These are phyloP conservation scores for Aspergillus steynii DNA, from an alignment of 495 filamentous ascomycete genomes.

Conservation along the genomic window DNA sequence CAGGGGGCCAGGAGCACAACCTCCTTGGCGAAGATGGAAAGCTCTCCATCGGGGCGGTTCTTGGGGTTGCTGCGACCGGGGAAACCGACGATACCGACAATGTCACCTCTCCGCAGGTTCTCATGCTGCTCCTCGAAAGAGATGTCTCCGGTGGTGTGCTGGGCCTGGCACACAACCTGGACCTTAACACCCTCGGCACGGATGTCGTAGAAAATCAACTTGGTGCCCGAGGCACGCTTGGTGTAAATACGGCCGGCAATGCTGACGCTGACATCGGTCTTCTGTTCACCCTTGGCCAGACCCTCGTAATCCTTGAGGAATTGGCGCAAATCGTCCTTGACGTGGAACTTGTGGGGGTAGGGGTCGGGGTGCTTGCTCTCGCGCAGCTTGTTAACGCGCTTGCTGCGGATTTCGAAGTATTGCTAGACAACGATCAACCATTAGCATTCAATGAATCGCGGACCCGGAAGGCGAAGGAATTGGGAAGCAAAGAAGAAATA, in stretches of 20 bases:
- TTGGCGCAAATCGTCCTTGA: constrained; percentile 73
- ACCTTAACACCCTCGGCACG: constrained; percentile 79
- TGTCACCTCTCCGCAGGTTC: constrained; percentile 84
- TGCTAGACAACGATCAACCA: constrained; percentile 52
- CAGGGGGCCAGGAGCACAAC: constrained; percentile 85
- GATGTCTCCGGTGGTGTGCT: constrained; percentile 61
- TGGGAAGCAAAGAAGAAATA: neutral
- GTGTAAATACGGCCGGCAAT: constrained; percentile 87
- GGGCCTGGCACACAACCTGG: constrained; percentile 88
- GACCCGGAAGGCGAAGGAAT: neutral
- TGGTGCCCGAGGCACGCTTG: constrained; percentile 77
- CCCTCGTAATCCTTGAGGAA: constrained; percentile 72
- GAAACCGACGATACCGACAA: constrained; percentile 85
- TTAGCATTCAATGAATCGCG: neutral
- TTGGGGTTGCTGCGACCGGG: constrained; percentile 88
- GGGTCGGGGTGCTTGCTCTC: constrained; percentile 80
- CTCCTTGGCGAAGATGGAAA: constrained; percentile 90
- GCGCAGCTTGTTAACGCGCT: constrained; percentile 80
- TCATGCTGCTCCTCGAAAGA: constrained; percentile 87
- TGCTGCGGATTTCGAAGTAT: constrained; percentile 96
- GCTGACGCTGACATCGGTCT: constrained; percentile 67
- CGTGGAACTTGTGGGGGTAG: constrained; percentile 96
- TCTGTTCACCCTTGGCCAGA: constrained; percentile 83
- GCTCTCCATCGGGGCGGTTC: constrained; percentile 81
- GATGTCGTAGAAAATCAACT: constrained; percentile 93